Evolutionary conservation across 768 basidiomycete species (phyloP).

Genomic region (Tulasnella sp.): DNA sequence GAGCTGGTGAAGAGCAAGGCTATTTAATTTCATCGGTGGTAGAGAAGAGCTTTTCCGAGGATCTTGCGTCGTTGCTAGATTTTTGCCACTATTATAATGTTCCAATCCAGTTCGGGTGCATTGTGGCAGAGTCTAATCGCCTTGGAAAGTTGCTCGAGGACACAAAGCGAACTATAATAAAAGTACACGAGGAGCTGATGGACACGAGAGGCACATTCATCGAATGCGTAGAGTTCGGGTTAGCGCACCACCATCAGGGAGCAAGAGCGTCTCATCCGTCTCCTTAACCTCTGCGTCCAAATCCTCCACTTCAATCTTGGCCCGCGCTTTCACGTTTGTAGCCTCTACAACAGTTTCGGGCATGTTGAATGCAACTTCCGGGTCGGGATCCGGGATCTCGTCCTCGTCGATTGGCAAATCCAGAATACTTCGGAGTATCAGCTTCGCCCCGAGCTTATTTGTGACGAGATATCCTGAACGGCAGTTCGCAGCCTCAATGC

Average conservation of each 20-base stretch:
- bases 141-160: neutral
- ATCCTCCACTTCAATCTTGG: slow-evolving; percentile 38
- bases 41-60: neutral
- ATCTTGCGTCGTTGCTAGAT: neutral
- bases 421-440: slow-evolving; percentile 54
- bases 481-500: slow-evolving; percentile 54
- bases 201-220: neutral
- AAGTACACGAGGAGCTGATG: neutral
- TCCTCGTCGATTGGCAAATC: slow-evolving; percentile 31
- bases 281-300: neutral
- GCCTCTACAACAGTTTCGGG: slow-evolving; percentile 37
- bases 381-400: slow-evolving; percentile 21
- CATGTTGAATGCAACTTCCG: slow-evolving; percentile 7
- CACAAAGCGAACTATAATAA: neutral
- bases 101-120: neutral
- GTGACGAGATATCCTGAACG: slow-evolving; percentile 59
- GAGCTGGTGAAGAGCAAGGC: slow-evolving; percentile 88
- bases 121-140: neutral
- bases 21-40: slow-evolving; percentile 38
- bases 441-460: slow-evolving; percentile 62
- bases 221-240: neutral
- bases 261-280: neutral
- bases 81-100: neutral
- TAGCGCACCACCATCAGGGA: neutral
- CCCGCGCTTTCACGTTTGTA: slow-evolving; percentile 32